Evolutionary conservation across 2,329 filamentous ascomycete species (phyloP).

Genomic region (Fusarium sp.): DNA sequence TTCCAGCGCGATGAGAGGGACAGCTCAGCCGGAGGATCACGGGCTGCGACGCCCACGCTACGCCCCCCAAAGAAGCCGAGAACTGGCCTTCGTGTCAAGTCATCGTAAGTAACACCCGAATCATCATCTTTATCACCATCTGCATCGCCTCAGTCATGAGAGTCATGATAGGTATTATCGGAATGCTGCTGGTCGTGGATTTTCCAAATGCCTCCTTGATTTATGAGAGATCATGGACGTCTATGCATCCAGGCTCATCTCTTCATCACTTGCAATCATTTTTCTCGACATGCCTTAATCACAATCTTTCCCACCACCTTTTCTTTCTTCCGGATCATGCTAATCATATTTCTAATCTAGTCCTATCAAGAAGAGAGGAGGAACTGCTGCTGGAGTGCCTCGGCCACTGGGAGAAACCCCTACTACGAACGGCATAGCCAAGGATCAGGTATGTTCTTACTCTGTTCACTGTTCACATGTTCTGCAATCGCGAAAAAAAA

Average conservation of each 20-base stretch:
- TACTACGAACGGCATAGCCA: constrained; percentile 64
- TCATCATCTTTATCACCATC: not conserved
- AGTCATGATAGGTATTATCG: constrained; percentile 1
- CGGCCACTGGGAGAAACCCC: constrained; percentile 73
- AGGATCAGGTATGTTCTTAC: constrained; percentile 61
- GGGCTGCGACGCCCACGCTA: constrained; percentile 69
- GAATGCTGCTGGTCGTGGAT: not conserved
- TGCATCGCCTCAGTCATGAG: constrained; percentile 7
- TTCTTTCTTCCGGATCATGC: constrained; percentile 13
- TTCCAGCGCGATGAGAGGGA: constrained; percentile 60
- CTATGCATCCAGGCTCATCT: constrained; percentile 21
- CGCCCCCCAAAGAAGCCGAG: constrained; percentile 70
- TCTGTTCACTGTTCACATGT: not conserved
- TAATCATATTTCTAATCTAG: constrained; percentile 58
- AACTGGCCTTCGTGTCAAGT: constrained; percentile 73
- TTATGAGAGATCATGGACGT: constrained; percentile 30
- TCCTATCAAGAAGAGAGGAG: constrained; percentile 77
- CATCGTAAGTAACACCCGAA: constrained; percentile 68
- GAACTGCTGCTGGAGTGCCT: constrained; percentile 75
- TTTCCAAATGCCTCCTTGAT: constrained; percentile 13
- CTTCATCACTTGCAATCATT: not conserved
- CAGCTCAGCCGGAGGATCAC: constrained; percentile 63
- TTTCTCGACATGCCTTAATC: not conserved
- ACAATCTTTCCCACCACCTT: not conserved
- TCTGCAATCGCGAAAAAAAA: not conserved